These are phyloP conservation scores for Carex myosuroides DNA, from an alignment of 176 grass and related monocot species.

Conservation along the genomic window DNA sequence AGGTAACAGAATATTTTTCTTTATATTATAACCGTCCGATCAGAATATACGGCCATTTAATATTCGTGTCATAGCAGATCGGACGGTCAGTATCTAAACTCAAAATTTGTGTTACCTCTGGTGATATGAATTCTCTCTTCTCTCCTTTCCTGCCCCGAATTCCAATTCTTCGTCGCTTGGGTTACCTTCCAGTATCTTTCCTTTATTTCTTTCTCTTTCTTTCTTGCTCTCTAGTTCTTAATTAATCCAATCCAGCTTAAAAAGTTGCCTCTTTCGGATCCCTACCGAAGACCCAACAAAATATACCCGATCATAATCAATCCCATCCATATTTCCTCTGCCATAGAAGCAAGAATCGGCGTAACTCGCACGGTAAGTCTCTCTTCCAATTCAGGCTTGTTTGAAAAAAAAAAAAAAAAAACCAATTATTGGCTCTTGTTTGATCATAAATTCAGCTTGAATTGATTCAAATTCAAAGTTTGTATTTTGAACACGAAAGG, in stretches of 20 bases:
- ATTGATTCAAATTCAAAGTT: too few species aligned
- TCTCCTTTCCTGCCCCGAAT: neutral
- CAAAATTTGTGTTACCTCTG: too few species aligned
- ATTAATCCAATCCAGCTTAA: neutral
- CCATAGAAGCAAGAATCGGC: neutral
- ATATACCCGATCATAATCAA: neutral
- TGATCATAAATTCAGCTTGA: too few species aligned
- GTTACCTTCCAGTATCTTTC: constrained; percentile 1
- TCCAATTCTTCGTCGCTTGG: constrained; percentile 19
- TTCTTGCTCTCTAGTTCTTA: neutral
- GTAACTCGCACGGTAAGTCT: neutral
- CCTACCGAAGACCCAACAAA: neutral
- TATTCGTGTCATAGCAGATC: too few species aligned
- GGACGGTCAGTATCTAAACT: too few species aligned
- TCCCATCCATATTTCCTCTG: neutral
- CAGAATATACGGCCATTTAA: too few species aligned
- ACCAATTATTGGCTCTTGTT: too few species aligned
- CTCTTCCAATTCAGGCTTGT: neutral
- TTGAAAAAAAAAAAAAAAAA: too few species aligned
- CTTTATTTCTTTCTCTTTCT: neutral
- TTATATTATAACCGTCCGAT: too few species aligned
- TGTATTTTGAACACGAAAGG: too few species aligned
- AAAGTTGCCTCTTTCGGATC: neutral
- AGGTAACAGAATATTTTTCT: too few species aligned
- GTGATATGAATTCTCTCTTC: too few species aligned